These are phyloP conservation scores for Aspergillus udagawae DNA, from an alignment of 2,329 filamentous ascomycete genomes.

Conservation along the genomic window DNA sequence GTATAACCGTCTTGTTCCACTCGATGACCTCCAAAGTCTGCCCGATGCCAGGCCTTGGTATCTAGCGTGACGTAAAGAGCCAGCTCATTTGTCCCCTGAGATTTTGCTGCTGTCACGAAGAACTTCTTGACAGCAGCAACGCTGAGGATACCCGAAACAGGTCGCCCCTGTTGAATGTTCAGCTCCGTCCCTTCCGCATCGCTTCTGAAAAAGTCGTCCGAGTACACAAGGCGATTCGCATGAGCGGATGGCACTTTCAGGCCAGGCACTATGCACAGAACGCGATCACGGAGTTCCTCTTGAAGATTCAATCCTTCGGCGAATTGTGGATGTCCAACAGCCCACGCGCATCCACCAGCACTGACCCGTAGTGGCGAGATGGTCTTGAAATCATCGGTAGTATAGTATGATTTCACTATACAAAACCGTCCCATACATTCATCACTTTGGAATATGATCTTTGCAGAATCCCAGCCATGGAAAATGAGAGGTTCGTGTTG, in stretches of 20 bases:
- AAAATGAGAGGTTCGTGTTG: conserved; percentile 46
- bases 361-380: conserved; percentile 62
- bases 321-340: conserved; percentile 71
- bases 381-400: conserved; percentile 76
- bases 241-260: conserved; percentile 65
- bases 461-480: conserved; percentile 76
- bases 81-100: conserved; percentile 80
- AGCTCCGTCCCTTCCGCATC: conserved; percentile 61
- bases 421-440: conserved; percentile 63
- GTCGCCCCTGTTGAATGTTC: conserved; percentile 67
- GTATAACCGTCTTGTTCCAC: conserved; percentile 85
- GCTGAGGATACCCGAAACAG: conserved; percentile 75
- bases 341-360: conserved; percentile 81
- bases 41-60: conserved; percentile 80
- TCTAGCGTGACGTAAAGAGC: conserved; percentile 87
- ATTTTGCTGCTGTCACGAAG: conserved; percentile 76
- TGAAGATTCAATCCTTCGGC: conserved; percentile 49
- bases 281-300: conserved; percentile 63
- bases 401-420: conserved; percentile 65
- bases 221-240: conserved; percentile 74
- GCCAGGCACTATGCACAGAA: conserved; percentile 77
- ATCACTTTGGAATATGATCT: conserved; percentile 79
- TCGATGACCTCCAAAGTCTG: conserved; percentile 83
- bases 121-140: conserved; percentile 82
- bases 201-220: conserved; percentile 74